Evolutionary conservation across 768 basidiomycete genomes (phyloP).

Genomic region (Psilocybe subaeruginosa): DNA sequence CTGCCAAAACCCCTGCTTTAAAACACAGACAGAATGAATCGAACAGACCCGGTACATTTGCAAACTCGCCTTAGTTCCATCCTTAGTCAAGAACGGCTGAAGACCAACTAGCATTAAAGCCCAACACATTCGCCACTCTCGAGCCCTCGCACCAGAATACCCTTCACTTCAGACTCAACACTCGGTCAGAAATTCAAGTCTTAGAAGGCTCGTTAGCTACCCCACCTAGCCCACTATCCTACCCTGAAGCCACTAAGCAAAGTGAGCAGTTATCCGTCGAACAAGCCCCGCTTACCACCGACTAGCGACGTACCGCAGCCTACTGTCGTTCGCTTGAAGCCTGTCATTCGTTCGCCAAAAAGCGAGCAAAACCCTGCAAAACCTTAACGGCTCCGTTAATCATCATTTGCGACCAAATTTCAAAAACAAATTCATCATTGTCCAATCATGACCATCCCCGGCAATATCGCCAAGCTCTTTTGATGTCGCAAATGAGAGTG

Average conservation of each 20-base stretch:
- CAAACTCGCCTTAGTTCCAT: background rate
- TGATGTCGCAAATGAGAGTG: background rate
- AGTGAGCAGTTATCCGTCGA: background rate
- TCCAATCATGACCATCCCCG: background rate
- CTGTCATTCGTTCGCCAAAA: background rate
- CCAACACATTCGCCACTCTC: constrained; percentile 7
- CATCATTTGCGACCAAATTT: background rate
- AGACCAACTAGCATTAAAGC: background rate
- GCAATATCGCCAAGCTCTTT: background rate
- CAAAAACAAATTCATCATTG: background rate
- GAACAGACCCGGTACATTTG: constrained; percentile 1
- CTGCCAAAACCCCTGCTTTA: background rate
- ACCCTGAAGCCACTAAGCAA: background rate
- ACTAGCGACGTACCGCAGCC: background rate
- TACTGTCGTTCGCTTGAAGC: background rate
- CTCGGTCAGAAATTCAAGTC: background rate
- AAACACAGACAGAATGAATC: constrained; percentile 11
- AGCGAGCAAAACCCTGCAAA: background rate
- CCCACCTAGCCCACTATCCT: background rate
- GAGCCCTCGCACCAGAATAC: constrained; percentile 11
- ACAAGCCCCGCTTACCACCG: background rate
- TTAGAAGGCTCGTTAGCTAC: background rate
- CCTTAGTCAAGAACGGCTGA: constrained; percentile 7
- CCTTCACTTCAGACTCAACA: constrained; percentile 8
- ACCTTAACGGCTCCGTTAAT: background rate